These are phyloP conservation scores for Naematelia aurantialba DNA, from an alignment of 768 basidiomycete genomes.

Conservation along the genomic window DNA sequence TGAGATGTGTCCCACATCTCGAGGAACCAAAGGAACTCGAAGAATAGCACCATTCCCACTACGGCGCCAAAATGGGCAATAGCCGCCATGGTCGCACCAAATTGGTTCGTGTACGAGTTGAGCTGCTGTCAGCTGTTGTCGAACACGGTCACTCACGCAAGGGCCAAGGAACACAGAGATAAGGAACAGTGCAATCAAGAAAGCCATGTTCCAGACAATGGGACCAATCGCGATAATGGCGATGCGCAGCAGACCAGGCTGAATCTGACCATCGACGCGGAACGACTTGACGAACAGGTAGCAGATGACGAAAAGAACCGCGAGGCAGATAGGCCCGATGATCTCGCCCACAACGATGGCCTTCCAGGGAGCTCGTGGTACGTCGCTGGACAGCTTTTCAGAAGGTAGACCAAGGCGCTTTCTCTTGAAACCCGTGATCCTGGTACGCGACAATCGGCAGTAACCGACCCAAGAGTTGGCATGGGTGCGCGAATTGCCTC, in stretches of 20 bases:
- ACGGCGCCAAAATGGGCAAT: conserved; percentile 78
- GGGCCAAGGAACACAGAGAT: conserved; percentile 89
- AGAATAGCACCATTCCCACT: conserved; percentile 78
- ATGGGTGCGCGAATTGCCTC: conserved; percentile 95
- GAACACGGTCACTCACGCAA: conserved; percentile 53
- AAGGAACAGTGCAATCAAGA: conserved; percentile 82
- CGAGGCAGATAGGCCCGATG: conserved; percentile 79
- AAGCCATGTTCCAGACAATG: conserved; percentile 88
- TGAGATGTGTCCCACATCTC: conserved; percentile 83
- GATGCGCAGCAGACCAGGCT: conserved; percentile 85
- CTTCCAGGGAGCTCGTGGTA: conserved; percentile 88
- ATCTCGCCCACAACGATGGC: conserved; percentile 84
- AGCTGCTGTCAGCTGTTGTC: conserved; percentile 20
- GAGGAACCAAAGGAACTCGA: conserved; percentile 70
- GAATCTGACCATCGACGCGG: conserved; percentile 56
- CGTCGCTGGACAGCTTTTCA: conserved; percentile 91
- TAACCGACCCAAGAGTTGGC: conserved; percentile 99
- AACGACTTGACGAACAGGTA: conserved; percentile 63
- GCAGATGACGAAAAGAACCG: conserved; percentile 75
- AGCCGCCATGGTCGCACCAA: conserved; percentile 87
- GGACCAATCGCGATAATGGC: conserved; percentile 90
- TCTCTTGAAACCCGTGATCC: conserved; percentile 99
- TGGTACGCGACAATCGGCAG: conserved; percentile 92
- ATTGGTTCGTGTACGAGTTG: conserved; percentile 66
- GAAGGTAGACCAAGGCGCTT: conserved; percentile 95